A percentile compares a stretch with the other conserved stretches of the same genome.
Evolutionary conservation across 352 stramenopile genomes (phyloP).

Genomic region (Phytopythium litorale): DNA sequence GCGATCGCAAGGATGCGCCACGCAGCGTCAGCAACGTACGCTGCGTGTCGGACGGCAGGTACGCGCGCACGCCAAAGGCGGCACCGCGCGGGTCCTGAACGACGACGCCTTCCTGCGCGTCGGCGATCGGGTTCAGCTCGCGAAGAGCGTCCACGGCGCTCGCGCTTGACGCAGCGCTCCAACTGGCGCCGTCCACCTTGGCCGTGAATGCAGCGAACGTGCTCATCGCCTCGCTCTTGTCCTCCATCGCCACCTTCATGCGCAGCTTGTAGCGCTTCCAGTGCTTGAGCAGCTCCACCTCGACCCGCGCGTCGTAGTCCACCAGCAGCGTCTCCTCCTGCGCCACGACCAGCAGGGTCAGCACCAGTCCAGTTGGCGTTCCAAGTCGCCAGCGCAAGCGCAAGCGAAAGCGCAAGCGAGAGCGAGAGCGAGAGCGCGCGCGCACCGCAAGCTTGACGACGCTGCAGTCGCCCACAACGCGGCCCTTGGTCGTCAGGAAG

Average conservation of each 20-base stretch:
- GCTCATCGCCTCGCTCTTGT: conserved; percentile 50
- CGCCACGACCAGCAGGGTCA: neutral
- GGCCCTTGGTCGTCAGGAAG: conserved; percentile 79
- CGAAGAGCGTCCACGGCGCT: conserved; percentile 21
- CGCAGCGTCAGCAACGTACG: conserved; percentile 14
- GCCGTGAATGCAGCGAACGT: conserved; percentile 52
- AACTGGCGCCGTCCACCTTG: conserved; percentile 20
- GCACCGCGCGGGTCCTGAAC: conserved; percentile 62
- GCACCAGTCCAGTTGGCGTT: too few species aligned
- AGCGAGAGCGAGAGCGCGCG: neutral
- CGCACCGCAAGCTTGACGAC: conserved; percentile 57
- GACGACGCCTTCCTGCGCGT: conserved; percentile 28
- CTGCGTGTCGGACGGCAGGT: conserved; percentile 33
- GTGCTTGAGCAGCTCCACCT: conserved; percentile 67
- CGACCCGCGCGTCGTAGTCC: conserved; percentile 62
- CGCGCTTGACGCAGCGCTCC: conserved; percentile 11
- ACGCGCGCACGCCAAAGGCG: conserved; percentile 58
- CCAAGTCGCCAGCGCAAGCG: too few species aligned
- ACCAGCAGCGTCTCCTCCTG: conserved; percentile 66
- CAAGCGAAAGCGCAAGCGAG: too few species aligned
- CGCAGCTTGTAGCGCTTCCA: conserved; percentile 88
- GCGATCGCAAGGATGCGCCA: neutral
- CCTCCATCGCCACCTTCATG: conserved; percentile 76
- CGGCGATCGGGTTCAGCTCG: conserved; percentile 29
- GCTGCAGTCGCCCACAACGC: conserved; percentile 72